Evolutionary conservation across 1,284 basidiomycete genomes (phyloP).

Genomic region (Sanguinoderma infundibulare): DNA sequence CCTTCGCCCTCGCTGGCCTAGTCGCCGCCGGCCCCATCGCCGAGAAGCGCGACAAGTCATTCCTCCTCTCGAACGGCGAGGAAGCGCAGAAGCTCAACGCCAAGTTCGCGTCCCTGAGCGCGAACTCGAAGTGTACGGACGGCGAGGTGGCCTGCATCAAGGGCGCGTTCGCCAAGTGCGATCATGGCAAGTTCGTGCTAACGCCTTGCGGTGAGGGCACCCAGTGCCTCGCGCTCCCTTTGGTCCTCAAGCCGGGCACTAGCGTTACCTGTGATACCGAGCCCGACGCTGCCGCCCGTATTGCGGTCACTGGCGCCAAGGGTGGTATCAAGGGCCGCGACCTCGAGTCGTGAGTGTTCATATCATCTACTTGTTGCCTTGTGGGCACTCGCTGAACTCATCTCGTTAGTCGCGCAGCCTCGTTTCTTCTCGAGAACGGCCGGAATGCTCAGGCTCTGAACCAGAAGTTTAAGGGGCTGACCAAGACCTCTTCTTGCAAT

Average conservation of each 20-base stretch:
- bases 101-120: slow-evolving; percentile 44
- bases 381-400: neutral
- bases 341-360: slow-evolving; percentile 19
- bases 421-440: slow-evolving; percentile 30
- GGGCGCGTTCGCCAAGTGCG: slow-evolving; percentile 44
- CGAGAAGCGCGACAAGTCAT: slow-evolving; percentile 26
- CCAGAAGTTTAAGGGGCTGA: slow-evolving; percentile 32
- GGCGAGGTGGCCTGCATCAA: slow-evolving; percentile 39
- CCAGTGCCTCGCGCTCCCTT: slow-evolving; percentile 56
- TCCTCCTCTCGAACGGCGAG: slow-evolving; percentile 45
- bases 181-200: slow-evolving; percentile 44
- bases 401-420: slow-evolving; percentile 10
- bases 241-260: slow-evolving; percentile 56
- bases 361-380: neutral
- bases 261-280: slow-evolving; percentile 32
- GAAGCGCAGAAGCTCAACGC: slow-evolving; percentile 50
- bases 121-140: slow-evolving; percentile 41
- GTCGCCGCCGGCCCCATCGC: slow-evolving; percentile 27
- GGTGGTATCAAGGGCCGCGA: slow-evolving; percentile 20
- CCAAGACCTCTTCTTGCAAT: slow-evolving; percentile 26
- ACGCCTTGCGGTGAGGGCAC: slow-evolving; percentile 45
- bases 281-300: slow-evolving; percentile 28
- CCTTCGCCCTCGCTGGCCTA: slow-evolving; percentile 23
- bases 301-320: slow-evolving; percentile 21
- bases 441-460: slow-evolving; percentile 43